Evolutionary conservation across 2,329 filamentous ascomycete species (phyloP).

Genomic region (Colletotrichum sp.): DNA sequence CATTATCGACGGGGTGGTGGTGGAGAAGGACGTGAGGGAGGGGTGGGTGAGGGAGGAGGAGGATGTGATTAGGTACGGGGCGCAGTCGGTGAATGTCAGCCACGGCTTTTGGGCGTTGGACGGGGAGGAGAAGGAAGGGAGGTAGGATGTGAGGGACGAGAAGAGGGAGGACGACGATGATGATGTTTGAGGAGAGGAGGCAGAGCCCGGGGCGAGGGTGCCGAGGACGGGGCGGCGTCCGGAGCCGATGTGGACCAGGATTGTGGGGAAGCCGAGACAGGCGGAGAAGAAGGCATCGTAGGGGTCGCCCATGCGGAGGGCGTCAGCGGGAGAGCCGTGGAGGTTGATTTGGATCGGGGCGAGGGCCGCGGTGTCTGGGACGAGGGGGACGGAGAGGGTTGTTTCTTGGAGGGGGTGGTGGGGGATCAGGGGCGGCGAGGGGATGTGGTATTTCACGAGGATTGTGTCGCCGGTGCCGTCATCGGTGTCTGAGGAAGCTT

Average conservation of each 20-base stretch:
- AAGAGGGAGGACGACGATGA: conserved; percentile 2
- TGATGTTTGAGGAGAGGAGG: neutral
- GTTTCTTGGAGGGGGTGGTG: conserved; percentile 37
- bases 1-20: conserved; percentile 50
- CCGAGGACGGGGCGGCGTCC: conserved; percentile 67
- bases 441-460: conserved; percentile 47
- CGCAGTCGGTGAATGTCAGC: conserved; percentile 76
- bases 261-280: conserved; percentile 66
- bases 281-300: conserved; percentile 72
- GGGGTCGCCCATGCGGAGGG: conserved; percentile 65
- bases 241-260: conserved; percentile 70
- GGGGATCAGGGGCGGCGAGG: conserved; percentile 43
- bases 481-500: conserved; percentile 47
- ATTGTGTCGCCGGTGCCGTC: conserved; percentile 32
- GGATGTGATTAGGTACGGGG: conserved; percentile 76
- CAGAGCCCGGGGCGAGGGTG: conserved; percentile 46
- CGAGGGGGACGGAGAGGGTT: conserved; percentile 60
- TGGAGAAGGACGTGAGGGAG: conserved; percentile 57
- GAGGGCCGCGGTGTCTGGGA: conserved; percentile 53
- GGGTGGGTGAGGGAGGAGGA: conserved; percentile 70
- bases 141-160: conserved; percentile 36
- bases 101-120: conserved; percentile 29
- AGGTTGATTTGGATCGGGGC: conserved; percentile 59
- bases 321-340: conserved; percentile 61
- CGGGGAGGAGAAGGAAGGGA: conserved; percentile 23